Evolutionary conservation across 306 rosid genomes (phyloP), one percentile per base, ranked within the genome.

Genomic region (Canavalia ensiformis): DNA sequence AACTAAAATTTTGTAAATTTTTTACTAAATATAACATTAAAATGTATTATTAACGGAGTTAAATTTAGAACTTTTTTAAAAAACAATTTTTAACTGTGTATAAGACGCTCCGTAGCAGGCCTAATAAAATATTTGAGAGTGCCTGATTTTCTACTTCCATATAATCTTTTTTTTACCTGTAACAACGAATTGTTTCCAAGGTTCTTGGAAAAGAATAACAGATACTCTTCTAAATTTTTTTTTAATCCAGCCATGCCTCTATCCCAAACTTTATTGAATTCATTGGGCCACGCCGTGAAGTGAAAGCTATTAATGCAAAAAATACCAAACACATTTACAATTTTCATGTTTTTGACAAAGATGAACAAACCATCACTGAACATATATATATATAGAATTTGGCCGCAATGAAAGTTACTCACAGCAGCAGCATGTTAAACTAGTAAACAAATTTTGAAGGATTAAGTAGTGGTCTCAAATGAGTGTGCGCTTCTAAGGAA

Each of bases 401-500:
- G 6, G 39, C 50, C n/a, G 6, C 64, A 25, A 28, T 68, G 45
- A 49, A 65, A 60, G 12, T 44, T 57, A 54, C 72, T 52, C 63
- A 56, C 12, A 35, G 46, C 8, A 35, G 46, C 8, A 29, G 52
- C 28, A 62, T 41, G 63, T 62, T 45, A 79, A 74, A 31, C 70
- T 59, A 9, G 60, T 51, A 30, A 60, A 66, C 18, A 37, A 41
- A 45, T 72, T 62, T 63, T 46, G 6, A 77, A 28, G 37, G 42
- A 54, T 49, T 64, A 64, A 47, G 31, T 37, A 35, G 5, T 34
- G 5, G 70, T 42, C 51, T 52, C 60, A 62, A 54, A 71, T 63
- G 8, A 87, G 30, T 54, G 86, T 85, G 88, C 84, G 62, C 82
- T 79, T 83, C 80, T 49, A 84, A 42, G 60, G 39, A 55, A 74